phyloP scores from a whole-genome alignment of 192 early-diverging fungal species.

The Spizellomyces punctatus region DNA sequence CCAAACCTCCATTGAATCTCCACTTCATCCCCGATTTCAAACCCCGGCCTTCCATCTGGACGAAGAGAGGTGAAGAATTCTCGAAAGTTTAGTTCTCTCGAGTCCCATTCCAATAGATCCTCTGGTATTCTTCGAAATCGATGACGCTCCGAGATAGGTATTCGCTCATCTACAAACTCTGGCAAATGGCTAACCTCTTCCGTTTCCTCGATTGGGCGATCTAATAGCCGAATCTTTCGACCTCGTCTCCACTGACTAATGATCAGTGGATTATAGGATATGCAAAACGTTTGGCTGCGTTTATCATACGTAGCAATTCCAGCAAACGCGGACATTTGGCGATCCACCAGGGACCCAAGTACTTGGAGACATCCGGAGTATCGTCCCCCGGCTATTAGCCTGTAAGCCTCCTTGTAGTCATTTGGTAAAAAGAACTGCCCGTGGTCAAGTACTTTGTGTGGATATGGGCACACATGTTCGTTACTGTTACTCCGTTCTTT shows the following conservation, averaged over 20 bases:
- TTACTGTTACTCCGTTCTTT: too few relatives aligned
- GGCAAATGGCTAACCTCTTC: background rate
- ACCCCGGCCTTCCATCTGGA: slow-evolving; percentile 1
- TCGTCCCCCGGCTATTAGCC: background rate
- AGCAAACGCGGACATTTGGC: slow-evolving; percentile 17
- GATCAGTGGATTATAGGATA: background rate
- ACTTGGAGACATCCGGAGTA: slow-evolving; percentile 3
- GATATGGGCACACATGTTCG: background rate
- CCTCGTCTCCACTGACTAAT: background rate
- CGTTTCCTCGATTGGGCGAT: background rate
- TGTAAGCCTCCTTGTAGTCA: slow-evolving; percentile 7
- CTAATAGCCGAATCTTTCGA: background rate
- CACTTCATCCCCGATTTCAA: slow-evolving; percentile 14
- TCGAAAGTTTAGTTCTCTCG: slow-evolving; percentile 10
- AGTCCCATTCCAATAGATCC: slow-evolving; percentile 9
- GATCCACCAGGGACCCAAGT: slow-evolving; percentile 10
- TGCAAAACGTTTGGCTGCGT: background rate
- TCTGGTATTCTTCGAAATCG: slow-evolving; percentile 16
- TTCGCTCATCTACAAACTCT: slow-evolving; percentile 5
- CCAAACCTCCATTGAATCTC: slow-evolving; percentile 21
- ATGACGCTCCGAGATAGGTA: background rate
- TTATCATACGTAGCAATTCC: slow-evolving; percentile 11
- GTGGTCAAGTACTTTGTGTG: background rate
- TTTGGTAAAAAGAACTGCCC: background rate
- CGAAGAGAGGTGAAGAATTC: background rate